Conservation (phyloP, 1,284 basidiomycete species). For the Sporisorium graminicola region DNA sequence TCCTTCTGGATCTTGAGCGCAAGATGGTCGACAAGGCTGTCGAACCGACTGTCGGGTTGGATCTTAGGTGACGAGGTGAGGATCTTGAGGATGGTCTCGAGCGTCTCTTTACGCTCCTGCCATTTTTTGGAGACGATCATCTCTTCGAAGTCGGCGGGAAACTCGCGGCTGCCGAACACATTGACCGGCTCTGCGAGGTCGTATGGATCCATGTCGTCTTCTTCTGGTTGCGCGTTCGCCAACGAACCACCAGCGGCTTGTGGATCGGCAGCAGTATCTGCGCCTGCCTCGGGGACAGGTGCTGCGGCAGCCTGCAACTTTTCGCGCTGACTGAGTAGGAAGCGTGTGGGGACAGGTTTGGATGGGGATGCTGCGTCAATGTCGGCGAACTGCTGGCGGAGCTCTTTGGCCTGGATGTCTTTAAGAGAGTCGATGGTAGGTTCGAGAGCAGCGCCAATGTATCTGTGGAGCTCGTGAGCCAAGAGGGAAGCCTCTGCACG, state of each 20-base stretch:
- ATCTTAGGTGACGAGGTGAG: conserved; percentile 82
- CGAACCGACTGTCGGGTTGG: conserved; percentile 77
- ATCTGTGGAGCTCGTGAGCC: conserved; percentile 84
- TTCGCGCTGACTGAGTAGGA: conserved; percentile 80
- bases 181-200: conserved; percentile 86
- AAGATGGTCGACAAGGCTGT: conserved; percentile 80
- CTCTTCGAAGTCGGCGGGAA: conserved; percentile 69
- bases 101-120: conserved; percentile 90
- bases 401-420: conserved; percentile 96
- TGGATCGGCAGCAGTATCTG: conserved; percentile 14
- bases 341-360: conserved; percentile 82
- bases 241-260: conserved; percentile 22
- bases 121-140: conserved; percentile 90
- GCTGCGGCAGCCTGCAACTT: conserved; percentile 44
- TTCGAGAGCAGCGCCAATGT: conserved; percentile 87
- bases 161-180: conserved; percentile 78
- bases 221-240: conserved; percentile 31
- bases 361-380: conserved; percentile 86
- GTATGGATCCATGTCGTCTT: conserved; percentile 78
- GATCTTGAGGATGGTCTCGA: conserved; percentile 84
- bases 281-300: conserved; percentile 13
- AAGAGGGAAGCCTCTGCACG: conserved; percentile 89
- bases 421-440: conserved; percentile 92
- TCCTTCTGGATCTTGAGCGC: conserved; percentile 87
- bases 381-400: conserved; percentile 88